These are phyloP conservation scores for Triticum urartu DNA, from an alignment of 176 grass and related monocot species.

Conservation along the genomic window DNA sequence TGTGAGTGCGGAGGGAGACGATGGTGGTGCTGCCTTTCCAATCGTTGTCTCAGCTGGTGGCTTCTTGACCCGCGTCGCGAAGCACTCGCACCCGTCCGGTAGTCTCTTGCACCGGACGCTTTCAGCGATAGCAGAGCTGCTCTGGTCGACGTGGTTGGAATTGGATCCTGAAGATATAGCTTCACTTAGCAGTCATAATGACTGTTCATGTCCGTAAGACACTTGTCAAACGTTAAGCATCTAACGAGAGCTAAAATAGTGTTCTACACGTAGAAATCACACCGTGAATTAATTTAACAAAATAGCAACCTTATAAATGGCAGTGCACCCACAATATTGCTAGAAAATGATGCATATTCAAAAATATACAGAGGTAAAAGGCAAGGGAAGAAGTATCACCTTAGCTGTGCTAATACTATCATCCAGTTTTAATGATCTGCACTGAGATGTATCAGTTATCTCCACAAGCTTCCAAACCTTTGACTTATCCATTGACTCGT, in stretches of 20 bases:
- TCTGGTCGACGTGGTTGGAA: not conserved
- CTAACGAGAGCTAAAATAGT: not conserved
- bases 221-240: not conserved
- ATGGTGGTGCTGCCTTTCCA: not conserved
- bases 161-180: not conserved
- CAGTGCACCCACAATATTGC: too few relatives aligned
- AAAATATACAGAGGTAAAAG: too few relatives aligned
- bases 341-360: too few relatives aligned
- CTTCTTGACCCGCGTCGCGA: slow-evolving; percentile 74
- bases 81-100: slow-evolving; percentile 58
- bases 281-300: too few relatives aligned
- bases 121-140: not conserved
- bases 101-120: slow-evolving; percentile 46
- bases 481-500: slow-evolving; percentile 81
- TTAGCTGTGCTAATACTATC: slow-evolving; percentile 88
- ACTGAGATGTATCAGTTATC: slow-evolving; percentile 74
- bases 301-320: too few relatives aligned
- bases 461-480: slow-evolving; percentile 98
- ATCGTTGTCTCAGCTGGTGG: not conserved
- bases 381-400: slow-evolving; percentile 36
- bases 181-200: slow-evolving; percentile 6
- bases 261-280: not conserved
- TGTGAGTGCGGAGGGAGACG: not conserved
- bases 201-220: not conserved
- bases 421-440: slow-evolving; percentile 78